Conservation (phyloP, 768 basidiomycete genomes). For the Rhizopogon vesiculosus region DNA sequence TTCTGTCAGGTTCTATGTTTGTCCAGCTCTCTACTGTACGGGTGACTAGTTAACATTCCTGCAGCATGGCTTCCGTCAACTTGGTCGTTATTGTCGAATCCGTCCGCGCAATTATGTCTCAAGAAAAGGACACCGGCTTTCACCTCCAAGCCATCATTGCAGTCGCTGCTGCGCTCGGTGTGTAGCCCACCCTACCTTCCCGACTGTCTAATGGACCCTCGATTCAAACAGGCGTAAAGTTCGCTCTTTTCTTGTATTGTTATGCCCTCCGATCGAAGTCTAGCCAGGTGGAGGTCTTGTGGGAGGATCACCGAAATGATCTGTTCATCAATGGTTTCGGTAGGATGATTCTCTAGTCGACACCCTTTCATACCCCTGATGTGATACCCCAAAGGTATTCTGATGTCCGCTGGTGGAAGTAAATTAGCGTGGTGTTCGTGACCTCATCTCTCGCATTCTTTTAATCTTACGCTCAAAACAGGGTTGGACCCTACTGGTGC, state of each 20-base stretch:
- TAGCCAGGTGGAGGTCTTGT: slow-evolving; percentile 91
- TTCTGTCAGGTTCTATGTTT: slow-evolving; percentile 44
- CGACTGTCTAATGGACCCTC: background rate
- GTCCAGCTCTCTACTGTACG: background rate
- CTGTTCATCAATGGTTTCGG: slow-evolving; percentile 80
- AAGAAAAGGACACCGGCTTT: slow-evolving; percentile 53
- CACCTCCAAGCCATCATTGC: slow-evolving; percentile 81
- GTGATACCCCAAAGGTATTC: slow-evolving; percentile 47
- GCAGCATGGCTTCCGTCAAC: slow-evolving; percentile 89
- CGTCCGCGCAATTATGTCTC: slow-evolving; percentile 61
- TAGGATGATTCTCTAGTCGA: slow-evolving; percentile 22
- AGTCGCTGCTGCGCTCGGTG: slow-evolving; percentile 76
- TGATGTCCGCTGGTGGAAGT: slow-evolving; percentile 81
- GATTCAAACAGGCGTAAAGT: slow-evolving; percentile 61
- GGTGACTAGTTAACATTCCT: background rate
- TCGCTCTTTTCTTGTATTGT: slow-evolving; percentile 85
- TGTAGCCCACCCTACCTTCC: background rate
- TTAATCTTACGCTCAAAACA: slow-evolving; percentile 20
- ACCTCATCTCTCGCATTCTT: slow-evolving; percentile 3
- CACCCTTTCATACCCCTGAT: background rate
- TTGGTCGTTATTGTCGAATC: slow-evolving; percentile 89
- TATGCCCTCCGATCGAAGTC: slow-evolving; percentile 71
- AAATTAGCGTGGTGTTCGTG: slow-evolving; percentile 77
- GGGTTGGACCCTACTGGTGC: slow-evolving; percentile 78
- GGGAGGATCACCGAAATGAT: slow-evolving; percentile 97